These are phyloP conservation scores for Tulasnella sp. DNA, from an alignment of 768 basidiomycete species.

Conservation along the genomic window DNA sequence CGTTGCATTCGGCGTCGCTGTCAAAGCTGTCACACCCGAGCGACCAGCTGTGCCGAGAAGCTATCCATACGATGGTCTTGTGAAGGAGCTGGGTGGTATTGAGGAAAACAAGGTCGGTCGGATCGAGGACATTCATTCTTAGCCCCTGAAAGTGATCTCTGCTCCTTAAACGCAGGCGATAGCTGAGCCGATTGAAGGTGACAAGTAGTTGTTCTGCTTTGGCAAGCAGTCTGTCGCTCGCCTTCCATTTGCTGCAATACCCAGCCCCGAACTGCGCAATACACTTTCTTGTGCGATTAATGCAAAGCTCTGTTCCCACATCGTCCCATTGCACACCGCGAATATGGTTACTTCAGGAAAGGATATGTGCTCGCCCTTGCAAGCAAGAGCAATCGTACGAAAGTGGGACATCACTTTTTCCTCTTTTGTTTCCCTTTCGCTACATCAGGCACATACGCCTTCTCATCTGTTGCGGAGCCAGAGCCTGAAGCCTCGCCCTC, in stretches of 20 bases:
- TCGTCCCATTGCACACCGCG: too few relatives aligned
- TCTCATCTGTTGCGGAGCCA: neutral
- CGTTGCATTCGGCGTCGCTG: constrained; percentile 41
- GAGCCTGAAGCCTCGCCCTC: neutral
- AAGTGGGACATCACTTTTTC: neutral
- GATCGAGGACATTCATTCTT: neutral
- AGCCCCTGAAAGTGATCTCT: neutral
- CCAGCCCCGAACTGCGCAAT: too few relatives aligned
- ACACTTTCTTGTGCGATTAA: too few relatives aligned
- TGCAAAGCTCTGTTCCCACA: too few relatives aligned
- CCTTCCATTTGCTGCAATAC: too few relatives aligned
- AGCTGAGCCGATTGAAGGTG: constrained; percentile 15
- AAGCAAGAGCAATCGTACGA: too few relatives aligned
- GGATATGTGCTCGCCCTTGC: too few relatives aligned
- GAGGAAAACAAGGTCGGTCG: constrained; percentile 63
- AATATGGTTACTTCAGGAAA: too few relatives aligned
- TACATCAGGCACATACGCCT: neutral
- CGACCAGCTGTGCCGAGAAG: constrained; percentile 57
- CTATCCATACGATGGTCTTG: constrained; percentile 67
- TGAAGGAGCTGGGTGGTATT: constrained; percentile 65
- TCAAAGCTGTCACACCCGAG: constrained; percentile 44
- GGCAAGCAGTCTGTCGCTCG: too few relatives aligned
- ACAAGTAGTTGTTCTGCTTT: constrained; percentile 5
- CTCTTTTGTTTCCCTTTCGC: neutral
- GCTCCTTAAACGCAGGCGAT: constrained; percentile 4